Evolutionary conservation across 2,329 filamentous ascomycete genomes (phyloP), one percentile per base, ranked within the genome.

Genomic region (Diaporthe ilicicola): DNA sequence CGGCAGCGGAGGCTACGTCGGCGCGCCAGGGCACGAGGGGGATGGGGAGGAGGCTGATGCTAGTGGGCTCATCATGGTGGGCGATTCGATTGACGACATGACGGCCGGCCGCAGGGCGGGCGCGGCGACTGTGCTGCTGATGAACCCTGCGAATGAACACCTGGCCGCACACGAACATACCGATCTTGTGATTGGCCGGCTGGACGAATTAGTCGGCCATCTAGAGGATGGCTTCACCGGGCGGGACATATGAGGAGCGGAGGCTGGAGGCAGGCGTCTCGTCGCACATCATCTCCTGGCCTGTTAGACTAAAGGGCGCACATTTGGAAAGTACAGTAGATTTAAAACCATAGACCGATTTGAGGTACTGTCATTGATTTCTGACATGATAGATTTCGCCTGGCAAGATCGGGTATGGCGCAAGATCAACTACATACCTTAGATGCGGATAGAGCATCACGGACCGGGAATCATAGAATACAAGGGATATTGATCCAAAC

Each of bases 31-130:
- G 51, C 54, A 69, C n/a, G 75, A 75, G 55, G 76, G 71, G 54
- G 72, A 69, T 24, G 75, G 72, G 50, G 74, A 55, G 27, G 78
- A 81, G 12, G 78, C 78, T 1, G 84, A 86, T 72, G 88, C 84
- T 2, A 85, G 82, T 51, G 80, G 79, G 7, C 76, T 90, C 51
- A 88, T 90, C 75, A 91, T 91, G 89, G 89, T 91, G 27, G 93
- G 93, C 4, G 93, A 95, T 78, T 94, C 92, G 19, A 90, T 97
- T 69, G 96, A 98, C 79, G 96, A 99, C 79, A 97, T 98, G 90
- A 93, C 92, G 9, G 94, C 95, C 0, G 95, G 96, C 0, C 88
- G 92, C 72, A 86, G 86, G 66, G 95, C 95, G 0, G 95, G 95
- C 1, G 94, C 95, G 1, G 93, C 94, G 42, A 98, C 96, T 0